A percentile compares a stretch with the other conserved stretches of the same genome.
phyloP scores from a whole-genome alignment of 345 rosid species.

The Anacardium occidentale region DNA sequence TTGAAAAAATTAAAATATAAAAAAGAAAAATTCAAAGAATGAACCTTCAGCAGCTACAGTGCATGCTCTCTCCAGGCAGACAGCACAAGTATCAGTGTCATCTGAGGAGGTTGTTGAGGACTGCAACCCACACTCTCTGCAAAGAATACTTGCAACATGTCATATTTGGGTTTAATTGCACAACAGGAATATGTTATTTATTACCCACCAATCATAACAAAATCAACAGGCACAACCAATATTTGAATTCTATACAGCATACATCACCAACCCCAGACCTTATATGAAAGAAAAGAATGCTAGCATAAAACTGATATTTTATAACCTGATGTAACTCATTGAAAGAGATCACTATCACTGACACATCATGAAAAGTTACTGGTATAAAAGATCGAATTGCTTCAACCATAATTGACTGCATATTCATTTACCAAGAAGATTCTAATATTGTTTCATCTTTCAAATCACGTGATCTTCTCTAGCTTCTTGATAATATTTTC shows the following conservation, averaged over 20 bases:
- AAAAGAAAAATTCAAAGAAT: conserved; percentile 19
- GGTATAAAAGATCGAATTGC: not conserved
- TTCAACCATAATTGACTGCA: not conserved
- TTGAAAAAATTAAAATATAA: not conserved
- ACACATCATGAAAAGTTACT: not conserved
- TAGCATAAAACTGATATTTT: not conserved
- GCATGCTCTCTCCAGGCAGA: conserved; percentile 88
- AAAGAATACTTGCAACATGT: conserved; percentile 14
- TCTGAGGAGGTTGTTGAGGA: conserved; percentile 51
- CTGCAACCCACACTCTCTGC: conserved; percentile 84
- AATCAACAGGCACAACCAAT: not conserved
- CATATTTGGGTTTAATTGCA: conserved; percentile 3
- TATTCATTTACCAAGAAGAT: not conserved
- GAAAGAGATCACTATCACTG: not conserved
- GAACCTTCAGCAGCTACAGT: conserved; percentile 94
- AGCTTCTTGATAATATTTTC: no score
- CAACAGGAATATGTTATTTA: not conserved
- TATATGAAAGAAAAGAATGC: not conserved
- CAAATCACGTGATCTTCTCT: not conserved
- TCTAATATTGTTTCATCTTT: not conserved
- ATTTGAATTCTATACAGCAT: not conserved
- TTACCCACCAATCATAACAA: not conserved
- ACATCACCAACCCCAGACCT: not conserved
- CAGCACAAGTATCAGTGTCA: conserved; percentile 86
- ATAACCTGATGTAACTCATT: not conserved